phyloP scores from a whole-genome alignment of 2,329 filamentous ascomycete species.

The Paraphoma chrysanthemicola region DNA sequence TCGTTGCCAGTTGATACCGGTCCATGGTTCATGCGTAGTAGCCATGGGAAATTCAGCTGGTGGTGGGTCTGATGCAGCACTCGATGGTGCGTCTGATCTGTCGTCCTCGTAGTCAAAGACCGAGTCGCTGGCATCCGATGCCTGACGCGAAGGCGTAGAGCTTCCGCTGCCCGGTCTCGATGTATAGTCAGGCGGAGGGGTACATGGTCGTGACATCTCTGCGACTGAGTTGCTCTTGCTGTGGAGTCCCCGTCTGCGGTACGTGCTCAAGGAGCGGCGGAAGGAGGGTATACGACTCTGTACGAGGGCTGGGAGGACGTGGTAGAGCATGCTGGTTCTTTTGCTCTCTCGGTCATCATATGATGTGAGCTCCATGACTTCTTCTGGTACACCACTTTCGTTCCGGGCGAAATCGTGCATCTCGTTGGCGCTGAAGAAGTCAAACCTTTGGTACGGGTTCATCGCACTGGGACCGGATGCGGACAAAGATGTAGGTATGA shows the following conservation, averaged over 20 bases:
- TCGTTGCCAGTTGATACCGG: constrained; percentile 60
- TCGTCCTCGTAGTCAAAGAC: constrained; percentile 33
- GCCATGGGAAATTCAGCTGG: constrained; percentile 17
- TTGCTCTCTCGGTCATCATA: constrained; percentile 17
- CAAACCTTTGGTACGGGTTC: background rate
- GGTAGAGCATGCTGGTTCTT: constrained; percentile 57
- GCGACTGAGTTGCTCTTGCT: constrained; percentile 22
- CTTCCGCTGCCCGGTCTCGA: constrained; percentile 35
- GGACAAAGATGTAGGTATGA: background rate
- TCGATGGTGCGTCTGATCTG: constrained; percentile 31
- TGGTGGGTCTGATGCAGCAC: constrained; percentile 20
- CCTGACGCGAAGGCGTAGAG: constrained; percentile 22
- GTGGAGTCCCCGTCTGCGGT: constrained; percentile 22
- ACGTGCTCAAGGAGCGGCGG: constrained; percentile 41
- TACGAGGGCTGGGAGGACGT: constrained; percentile 61
- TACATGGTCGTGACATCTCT: constrained; percentile 31
- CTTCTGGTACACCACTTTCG: constrained; percentile 3
- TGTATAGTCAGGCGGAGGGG: constrained; percentile 48
- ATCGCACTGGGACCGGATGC: background rate
- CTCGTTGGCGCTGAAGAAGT: background rate
- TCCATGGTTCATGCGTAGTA: constrained; percentile 7
- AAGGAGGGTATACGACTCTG: constrained; percentile 61
- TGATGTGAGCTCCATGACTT: constrained; percentile 13
- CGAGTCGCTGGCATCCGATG: constrained; percentile 22
- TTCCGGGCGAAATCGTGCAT: background rate